A percentile compares a stretch with the other conserved stretches of the same genome.
Evolutionary conservation across 2,329 filamentous ascomycete species (phyloP).

Genomic region (Rachicladosporium sp.): DNA sequence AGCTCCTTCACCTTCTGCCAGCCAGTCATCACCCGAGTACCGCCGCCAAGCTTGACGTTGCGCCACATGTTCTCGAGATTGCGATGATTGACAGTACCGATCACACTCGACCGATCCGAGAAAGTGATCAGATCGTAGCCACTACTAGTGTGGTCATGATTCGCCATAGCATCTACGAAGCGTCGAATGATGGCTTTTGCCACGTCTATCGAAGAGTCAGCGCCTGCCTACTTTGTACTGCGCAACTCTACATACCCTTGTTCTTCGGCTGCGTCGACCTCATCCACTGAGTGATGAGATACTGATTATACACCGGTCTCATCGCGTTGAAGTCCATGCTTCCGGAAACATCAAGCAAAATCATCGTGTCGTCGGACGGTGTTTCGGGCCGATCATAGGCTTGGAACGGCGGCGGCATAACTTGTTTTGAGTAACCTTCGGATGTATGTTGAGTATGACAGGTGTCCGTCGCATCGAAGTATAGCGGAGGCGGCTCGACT

Average conservation of each 20-base stretch:
- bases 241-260: conserved; percentile 22
- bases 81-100: conserved; percentile 29
- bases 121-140: conserved; percentile 38
- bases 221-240: no score
- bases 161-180: conserved; percentile 34
- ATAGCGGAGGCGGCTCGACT: conserved; percentile 32
- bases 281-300: conserved; percentile 30
- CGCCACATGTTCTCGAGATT: conserved; percentile 28
- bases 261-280: conserved; percentile 34
- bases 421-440: conserved; percentile 33
- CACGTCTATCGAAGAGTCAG: conserved; percentile 22
- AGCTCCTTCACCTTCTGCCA: conserved; percentile 39
- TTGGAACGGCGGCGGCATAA: conserved; percentile 30
- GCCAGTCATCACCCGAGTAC: conserved; percentile 37
- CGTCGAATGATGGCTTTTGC: conserved; percentile 34
- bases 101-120: conserved; percentile 26
- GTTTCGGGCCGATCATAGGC: conserved; percentile 26
- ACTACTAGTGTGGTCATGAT: conserved; percentile 28
- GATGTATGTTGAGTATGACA: conserved; percentile 32
- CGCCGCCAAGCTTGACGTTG: conserved; percentile 30
- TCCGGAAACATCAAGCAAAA: conserved; percentile 37
- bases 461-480: conserved; percentile 31
- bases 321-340: conserved; percentile 36
- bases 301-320: conserved; percentile 32
- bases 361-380: conserved; percentile 35